Evolutionary conservation across 2,329 filamentous ascomycete species (phyloP).

Genomic region (Pestalotiopsis sp.): DNA sequence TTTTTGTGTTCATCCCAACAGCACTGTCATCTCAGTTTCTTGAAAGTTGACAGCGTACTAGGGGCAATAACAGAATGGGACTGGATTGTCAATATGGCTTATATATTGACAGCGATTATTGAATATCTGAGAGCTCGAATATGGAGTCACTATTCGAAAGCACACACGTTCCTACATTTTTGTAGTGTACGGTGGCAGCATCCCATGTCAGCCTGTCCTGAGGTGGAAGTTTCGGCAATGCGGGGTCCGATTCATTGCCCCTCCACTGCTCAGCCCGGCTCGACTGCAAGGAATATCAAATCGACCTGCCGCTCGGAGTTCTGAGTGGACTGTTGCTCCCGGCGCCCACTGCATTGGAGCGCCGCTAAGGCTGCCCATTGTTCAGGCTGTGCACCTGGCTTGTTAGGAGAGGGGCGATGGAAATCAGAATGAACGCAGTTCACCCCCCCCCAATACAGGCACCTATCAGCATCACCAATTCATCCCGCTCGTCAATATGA

Average conservation of each 20-base stretch:
- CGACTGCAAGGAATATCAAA: not conserved
- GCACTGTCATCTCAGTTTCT: too few species aligned
- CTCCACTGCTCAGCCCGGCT: conserved; percentile 3
- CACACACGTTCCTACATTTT: not conserved
- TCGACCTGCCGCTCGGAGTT: not conserved
- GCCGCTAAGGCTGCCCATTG: not conserved
- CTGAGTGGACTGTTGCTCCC: not conserved
- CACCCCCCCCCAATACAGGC: not conserved
- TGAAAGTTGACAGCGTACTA: too few species aligned
- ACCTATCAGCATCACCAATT: not conserved
- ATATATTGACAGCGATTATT: not conserved
- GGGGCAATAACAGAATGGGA: too few species aligned
- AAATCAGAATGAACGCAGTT: not conserved
- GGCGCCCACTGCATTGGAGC: not conserved
- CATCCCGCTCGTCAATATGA: not conserved
- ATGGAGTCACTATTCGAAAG: not conserved
- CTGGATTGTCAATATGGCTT: too few species aligned
- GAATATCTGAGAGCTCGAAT: not conserved
- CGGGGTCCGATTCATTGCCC: conserved; percentile 7
- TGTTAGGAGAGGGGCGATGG: not conserved
- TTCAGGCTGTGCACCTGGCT: not conserved
- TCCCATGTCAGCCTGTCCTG: not conserved
- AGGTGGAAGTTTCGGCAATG: not conserved
- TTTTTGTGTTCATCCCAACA: not conserved
- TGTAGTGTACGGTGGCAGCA: not conserved